A percentile compares a stretch with the other conserved stretches of the same genome.
phyloP scores from a whole-genome alignment of 2,329 filamentous ascomycete genomes.

The Ceratocystis huliohia region DNA sequence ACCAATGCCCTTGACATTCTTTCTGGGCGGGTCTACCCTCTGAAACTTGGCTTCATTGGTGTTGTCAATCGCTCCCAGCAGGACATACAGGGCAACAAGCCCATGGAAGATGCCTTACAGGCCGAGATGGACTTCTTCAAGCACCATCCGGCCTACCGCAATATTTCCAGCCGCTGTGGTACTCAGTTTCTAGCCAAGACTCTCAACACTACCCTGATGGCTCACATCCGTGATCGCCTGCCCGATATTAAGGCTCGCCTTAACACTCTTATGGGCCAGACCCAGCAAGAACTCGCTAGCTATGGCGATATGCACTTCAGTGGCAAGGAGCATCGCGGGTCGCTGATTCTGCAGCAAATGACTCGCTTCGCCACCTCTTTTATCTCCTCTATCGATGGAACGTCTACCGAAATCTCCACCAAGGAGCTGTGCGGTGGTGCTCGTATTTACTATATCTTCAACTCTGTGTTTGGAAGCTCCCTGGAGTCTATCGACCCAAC shows the following conservation, averaged over 20 bases:
- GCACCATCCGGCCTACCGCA: constrained; percentile 92
- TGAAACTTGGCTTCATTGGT: constrained; percentile 95
- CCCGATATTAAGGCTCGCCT: constrained; percentile 96
- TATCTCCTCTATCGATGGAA: constrained; percentile 96
- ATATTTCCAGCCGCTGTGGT: constrained; percentile 85
- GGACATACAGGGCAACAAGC: constrained; percentile 91
- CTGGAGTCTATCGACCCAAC: constrained; percentile 94
- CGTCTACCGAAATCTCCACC: constrained; percentile 94
- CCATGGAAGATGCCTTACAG: constrained; percentile 81
- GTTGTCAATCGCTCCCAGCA: constrained; percentile 97
- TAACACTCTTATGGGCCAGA: constrained; percentile 99
- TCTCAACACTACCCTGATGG: constrained; percentile 88
- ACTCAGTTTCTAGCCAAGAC: constrained; percentile 92
- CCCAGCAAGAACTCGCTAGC: constrained; percentile 92
- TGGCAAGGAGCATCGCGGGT: constrained; percentile 90
- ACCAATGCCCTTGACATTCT: constrained; percentile 96
- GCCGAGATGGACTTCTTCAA: constrained; percentile 91
- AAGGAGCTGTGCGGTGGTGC: constrained; percentile 94
- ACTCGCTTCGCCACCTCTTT: constrained; percentile 96
- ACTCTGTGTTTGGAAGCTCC: constrained; percentile 94
- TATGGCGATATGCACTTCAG: constrained; percentile 97
- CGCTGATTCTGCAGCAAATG: constrained; percentile 92
- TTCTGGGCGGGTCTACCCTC: constrained; percentile 88
- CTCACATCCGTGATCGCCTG: constrained; percentile 85
- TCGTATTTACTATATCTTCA: constrained; percentile 97